Evolutionary conservation across 2,329 filamentous ascomycete species (phyloP).

Genomic region (Mariannaea elegans): DNA sequence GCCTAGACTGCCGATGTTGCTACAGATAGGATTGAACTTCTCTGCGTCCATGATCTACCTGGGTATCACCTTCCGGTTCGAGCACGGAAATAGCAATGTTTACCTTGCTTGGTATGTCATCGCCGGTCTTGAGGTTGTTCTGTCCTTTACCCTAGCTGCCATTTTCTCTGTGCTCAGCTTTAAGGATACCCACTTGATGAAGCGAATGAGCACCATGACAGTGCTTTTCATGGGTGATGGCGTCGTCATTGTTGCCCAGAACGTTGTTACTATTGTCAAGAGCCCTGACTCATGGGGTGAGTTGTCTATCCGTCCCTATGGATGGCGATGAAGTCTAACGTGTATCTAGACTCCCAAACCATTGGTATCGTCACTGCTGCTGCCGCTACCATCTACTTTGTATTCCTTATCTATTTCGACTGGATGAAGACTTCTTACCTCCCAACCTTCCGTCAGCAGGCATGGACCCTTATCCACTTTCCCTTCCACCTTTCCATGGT

Average conservation of each 20-base stretch:
- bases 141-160: slow-evolving; percentile 62
- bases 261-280: slow-evolving; percentile 60
- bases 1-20: slow-evolving; percentile 45
- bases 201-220: slow-evolving; percentile 70
- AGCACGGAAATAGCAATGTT: slow-evolving; percentile 44
- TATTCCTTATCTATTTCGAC: slow-evolving; percentile 62
- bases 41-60: slow-evolving; percentile 50
- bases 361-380: slow-evolving; percentile 53
- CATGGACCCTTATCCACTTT: slow-evolving; percentile 67
- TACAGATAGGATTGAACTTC: slow-evolving; percentile 49
- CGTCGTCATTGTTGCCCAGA: slow-evolving; percentile 64
- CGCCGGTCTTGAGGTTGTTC: slow-evolving; percentile 60
- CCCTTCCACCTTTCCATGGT: slow-evolving; percentile 71
- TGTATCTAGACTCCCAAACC: slow-evolving; percentile 43
- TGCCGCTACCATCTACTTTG: slow-evolving; percentile 53
- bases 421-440: slow-evolving; percentile 72
- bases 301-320: background rate
- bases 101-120: slow-evolving; percentile 62
- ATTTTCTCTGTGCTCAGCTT: slow-evolving; percentile 67
- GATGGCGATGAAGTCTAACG: slow-evolving; percentile 12
- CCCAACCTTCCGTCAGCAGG: slow-evolving; percentile 64
- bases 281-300: slow-evolving; percentile 52
- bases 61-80: slow-evolving; percentile 52
- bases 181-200: slow-evolving; percentile 69
- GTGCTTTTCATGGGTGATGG: slow-evolving; percentile 74